Base-by-base conservation (phyloP, 805 yeast genomes). In the Diddensiella caesifluorescens region DNA sequence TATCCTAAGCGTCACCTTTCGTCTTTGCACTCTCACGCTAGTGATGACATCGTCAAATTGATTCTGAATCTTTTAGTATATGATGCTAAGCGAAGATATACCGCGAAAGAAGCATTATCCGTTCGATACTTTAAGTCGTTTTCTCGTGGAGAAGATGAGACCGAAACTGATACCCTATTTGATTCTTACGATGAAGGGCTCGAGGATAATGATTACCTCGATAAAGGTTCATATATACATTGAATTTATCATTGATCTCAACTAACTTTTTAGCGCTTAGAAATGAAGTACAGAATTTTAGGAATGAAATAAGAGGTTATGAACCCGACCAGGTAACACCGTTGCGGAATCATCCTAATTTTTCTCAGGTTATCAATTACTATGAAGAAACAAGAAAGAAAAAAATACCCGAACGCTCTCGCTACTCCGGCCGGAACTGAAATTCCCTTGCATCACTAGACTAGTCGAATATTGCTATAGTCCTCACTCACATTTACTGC, bases 21-120 rank as follows among this genome's bases (percentile, higher is more conserved):
- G n/a, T n/a, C n/a, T 0, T 51, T 83, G 2, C 83, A 77, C 52
- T 89, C 94, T 1, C 76, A 68, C 56, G 86, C 88, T 0, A 67
- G 74, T 7, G 47, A 41, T 0, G 59, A 57, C 1, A 83, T 83
- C 4, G 19, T 2, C 6, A 70, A 75, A 32, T 63, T 89, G 37
- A 54, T 88, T 22, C 68, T 68, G 1, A 59, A 55, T 7, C 62
- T 88, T 34, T 52, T 89, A 9, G 66, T 71, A 38, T 89, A 95
- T 88, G 80, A 77, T 44, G 72, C 80, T 0, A 61, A 56, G 1
- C 51, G 57, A 16, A 68, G 97, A 39, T 65, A 68, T 20, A 69
- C 69, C 0, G 83, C 83, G 1, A 70, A 68, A 2, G 66, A 74
- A 47, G 75, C 83, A 1, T 56, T 89, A 9, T 62, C 64, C 4